Evolutionary conservation across 352 stramenopile species (phyloP), one percentile per base, ranked within the genome.

Genomic region (Pythium dissimile): DNA sequence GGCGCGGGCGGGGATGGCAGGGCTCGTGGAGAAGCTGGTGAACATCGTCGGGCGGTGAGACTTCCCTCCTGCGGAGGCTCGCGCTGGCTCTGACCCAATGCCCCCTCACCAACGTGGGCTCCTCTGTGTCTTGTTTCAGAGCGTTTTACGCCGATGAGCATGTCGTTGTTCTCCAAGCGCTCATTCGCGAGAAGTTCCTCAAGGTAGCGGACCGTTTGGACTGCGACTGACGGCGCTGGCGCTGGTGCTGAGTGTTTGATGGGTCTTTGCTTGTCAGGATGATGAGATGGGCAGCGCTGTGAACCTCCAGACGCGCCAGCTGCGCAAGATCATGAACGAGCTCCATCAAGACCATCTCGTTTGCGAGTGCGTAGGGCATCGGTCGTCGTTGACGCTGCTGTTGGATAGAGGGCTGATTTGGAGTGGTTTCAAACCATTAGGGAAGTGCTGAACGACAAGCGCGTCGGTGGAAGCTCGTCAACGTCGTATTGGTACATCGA

Each of bases 401-500:
- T n/a, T n/a, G n/a, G n/a, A n/a, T n/a, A n/a, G n/a, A n/a, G n/a
- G n/a, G n/a, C n/a, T n/a, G n/a, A n/a, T n/a, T n/a, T n/a, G n/a
- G n/a, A n/a, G 18, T 54, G 44, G 27, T 9, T 56, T 24, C 34
- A 13, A n/a, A n/a, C n/a, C n/a, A n/a, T n/a, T 28, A 95, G 86
- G 46, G 84, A 95, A 53, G 84, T 92, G 54, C 69, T 95, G 23
- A 95, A 95, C 50, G 86, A 95, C 76, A 95, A 95, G 66, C 73
- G 80, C 2, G 27, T 78, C 5, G 84, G 84, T 32, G 86, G 86
- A n/a, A 92, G 82, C 53, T 92, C 84, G 35, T 94, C 85, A 49
- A 92, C 81, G 41, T 92, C 84, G 48, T 95, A 95, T 64, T 95
- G 86, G 85, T 94, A 95, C 72, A 95, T 95, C 71, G 86, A 95